These are phyloP conservation scores for Septoria linicola DNA, from an alignment of 2,329 filamentous ascomycete species.

Conservation along the genomic window DNA sequence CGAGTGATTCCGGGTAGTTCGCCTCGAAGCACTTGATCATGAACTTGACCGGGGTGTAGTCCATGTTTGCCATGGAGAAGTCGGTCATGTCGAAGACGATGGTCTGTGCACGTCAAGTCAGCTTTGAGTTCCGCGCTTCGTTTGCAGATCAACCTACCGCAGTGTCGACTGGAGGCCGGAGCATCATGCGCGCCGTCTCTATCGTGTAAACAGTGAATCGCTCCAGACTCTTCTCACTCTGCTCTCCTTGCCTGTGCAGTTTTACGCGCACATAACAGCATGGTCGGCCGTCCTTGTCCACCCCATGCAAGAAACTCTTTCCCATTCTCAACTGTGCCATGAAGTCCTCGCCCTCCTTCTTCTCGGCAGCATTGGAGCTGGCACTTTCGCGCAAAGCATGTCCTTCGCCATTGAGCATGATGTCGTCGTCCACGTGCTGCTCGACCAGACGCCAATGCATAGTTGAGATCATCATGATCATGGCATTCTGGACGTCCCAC, in stretches of 20 bases:
- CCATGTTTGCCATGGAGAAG: conserved; percentile 95
- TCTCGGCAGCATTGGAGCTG: conserved; percentile 58
- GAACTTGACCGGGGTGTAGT: conserved; percentile 95
- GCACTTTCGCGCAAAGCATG: conserved; percentile 62
- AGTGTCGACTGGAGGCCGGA: conserved; percentile 80
- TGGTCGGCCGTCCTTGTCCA: conserved; percentile 79
- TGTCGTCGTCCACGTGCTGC: conserved; percentile 84
- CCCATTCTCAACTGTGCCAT: conserved; percentile 80
- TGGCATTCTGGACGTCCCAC: conserved; percentile 91
- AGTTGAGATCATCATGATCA: conserved; percentile 91
- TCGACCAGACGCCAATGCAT: conserved; percentile 86
- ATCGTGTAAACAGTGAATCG: conserved; percentile 91
- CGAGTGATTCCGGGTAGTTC: conserved; percentile 93
- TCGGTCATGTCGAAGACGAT: conserved; percentile 95
- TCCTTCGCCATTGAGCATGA: conserved; percentile 75
- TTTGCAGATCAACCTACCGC: conserved; percentile 63
- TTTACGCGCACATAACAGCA: conserved; percentile 83
- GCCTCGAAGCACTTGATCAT: conserved; percentile 99
- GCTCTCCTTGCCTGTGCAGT: conserved; percentile 77
- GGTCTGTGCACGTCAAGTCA: conserved; percentile 55
- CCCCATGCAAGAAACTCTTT: conserved; percentile 88
- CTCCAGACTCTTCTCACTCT: conserved; percentile 78
- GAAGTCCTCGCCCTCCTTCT: conserved; percentile 74
- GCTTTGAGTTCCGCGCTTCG: neutral
- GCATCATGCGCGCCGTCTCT: conserved; percentile 83